Conservation (phyloP, 768 basidiomycete species). For the Tephrocybe sp. region DNA sequence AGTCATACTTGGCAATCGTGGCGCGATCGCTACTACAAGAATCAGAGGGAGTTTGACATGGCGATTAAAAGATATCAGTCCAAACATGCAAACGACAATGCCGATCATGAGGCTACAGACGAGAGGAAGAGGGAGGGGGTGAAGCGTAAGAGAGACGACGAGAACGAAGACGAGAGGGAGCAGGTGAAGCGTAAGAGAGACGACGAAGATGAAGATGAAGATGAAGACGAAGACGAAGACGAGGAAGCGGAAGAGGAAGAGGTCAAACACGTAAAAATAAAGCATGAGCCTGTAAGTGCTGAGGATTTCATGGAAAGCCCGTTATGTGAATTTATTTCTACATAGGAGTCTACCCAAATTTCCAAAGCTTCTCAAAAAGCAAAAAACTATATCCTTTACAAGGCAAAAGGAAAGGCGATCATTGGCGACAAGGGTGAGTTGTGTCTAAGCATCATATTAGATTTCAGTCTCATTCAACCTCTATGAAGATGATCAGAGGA, state of each 20-base stretch:
- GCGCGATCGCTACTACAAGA: constrained; percentile 58
- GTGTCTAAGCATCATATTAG: no score
- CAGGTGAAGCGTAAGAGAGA: background rate
- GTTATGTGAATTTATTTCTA: background rate
- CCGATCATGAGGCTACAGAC: constrained; percentile 10
- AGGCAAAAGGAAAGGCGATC: background rate
- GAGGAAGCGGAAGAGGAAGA: constrained; percentile 7
- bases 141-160: background rate
- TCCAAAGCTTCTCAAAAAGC: background rate
- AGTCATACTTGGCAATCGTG: constrained; percentile 62
- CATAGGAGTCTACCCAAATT: background rate
- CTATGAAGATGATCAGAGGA: no score
- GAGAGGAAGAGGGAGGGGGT: constrained; percentile 1
- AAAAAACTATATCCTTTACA: background rate
- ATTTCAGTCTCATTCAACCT: no score
- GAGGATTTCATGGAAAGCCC: background rate
- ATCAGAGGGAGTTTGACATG: constrained; percentile 39
- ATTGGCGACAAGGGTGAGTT: background rate
- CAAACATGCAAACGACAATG: constrained; percentile 23
- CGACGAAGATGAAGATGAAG: constrained; percentile 11
- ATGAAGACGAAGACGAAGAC: constrained; percentile 7
- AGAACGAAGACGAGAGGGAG: background rate
- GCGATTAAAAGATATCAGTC: constrained; percentile 40
- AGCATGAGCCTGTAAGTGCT: constrained; percentile 1
- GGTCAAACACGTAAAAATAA: constrained; percentile 8